Evolutionary conservation across 371 early-diverging fungal species (phyloP).

Genomic region (Haplosporangium sp.): DNA sequence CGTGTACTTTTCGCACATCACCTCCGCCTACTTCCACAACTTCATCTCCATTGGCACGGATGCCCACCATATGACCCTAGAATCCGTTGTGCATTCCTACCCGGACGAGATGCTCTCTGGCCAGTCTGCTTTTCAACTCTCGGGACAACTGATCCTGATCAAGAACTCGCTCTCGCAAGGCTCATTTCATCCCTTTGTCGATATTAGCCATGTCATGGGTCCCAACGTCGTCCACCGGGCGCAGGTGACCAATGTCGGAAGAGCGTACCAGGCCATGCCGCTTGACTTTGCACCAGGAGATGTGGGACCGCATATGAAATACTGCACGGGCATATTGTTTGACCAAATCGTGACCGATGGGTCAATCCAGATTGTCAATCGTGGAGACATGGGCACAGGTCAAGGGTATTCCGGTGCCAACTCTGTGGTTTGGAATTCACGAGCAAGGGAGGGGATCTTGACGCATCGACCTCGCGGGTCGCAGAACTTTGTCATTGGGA

Average conservation of each 20-base stretch:
- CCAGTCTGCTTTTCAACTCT: constrained; percentile 64
- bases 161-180: constrained; percentile 58
- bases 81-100: constrained; percentile 53
- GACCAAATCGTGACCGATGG: constrained; percentile 51
- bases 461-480: constrained; percentile 57
- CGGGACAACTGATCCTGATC: constrained; percentile 59
- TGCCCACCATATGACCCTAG: constrained; percentile 57
- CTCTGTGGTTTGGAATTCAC: constrained; percentile 63
- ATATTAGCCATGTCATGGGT: constrained; percentile 59
- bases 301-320: constrained; percentile 64
- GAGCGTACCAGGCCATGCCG: constrained; percentile 25
- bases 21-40: constrained; percentile 61
- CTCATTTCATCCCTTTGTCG: constrained; percentile 60
- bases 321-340: constrained; percentile 56
- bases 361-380: constrained; percentile 39
- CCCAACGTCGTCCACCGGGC: constrained; percentile 61
- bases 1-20: constrained; percentile 56
- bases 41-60: constrained; percentile 56
- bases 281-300: constrained; percentile 54
- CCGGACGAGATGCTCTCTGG: constrained; percentile 57
- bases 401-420: constrained; percentile 64
- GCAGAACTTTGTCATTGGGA: constrained; percentile 62
- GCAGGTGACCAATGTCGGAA: constrained; percentile 28
- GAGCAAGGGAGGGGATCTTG: constrained; percentile 59
- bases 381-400: constrained; percentile 53